These are phyloP conservation scores for Aschersonia sp. DNA, from an alignment of 2,329 filamentous ascomycete genomes.

Conservation along the genomic window DNA sequence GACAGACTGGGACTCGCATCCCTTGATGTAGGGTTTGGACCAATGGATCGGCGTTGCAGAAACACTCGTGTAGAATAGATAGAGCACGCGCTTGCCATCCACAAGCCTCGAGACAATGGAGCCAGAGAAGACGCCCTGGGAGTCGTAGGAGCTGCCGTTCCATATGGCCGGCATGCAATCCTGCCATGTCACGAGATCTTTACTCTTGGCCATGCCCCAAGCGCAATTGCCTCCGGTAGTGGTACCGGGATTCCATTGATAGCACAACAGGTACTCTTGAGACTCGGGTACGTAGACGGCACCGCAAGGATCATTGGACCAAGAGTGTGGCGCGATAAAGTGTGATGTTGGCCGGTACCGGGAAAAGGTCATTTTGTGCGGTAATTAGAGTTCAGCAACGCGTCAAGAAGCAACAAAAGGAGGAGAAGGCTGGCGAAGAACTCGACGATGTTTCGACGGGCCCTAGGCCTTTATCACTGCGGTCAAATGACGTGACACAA, in stretches of 20 bases:
- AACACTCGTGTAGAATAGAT: slow-evolving; percentile 27
- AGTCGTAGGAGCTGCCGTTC: slow-evolving; percentile 21
- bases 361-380: slow-evolving; percentile 2
- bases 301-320: slow-evolving; percentile 26
- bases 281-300: slow-evolving; percentile 26
- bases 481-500: not conserved
- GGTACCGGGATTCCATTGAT: slow-evolving; percentile 14
- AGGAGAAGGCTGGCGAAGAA: not conserved
- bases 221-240: slow-evolving; percentile 12
- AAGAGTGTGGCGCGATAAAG: slow-evolving; percentile 21
- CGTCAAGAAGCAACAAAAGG: not conserved
- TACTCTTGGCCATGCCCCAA: slow-evolving; percentile 19
- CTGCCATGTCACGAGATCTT: slow-evolving; percentile 23
- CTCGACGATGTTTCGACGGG: not conserved
- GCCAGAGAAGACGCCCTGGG: slow-evolving; percentile 27
- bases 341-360: slow-evolving; percentile 11
- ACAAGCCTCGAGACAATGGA: slow-evolving; percentile 25
- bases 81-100: slow-evolving; percentile 16
- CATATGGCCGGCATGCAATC: slow-evolving; percentile 7
- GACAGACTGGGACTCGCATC: slow-evolving; percentile 27
- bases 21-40: slow-evolving; percentile 26
- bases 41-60: slow-evolving; percentile 28
- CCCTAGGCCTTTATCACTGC: not conserved
- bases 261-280: slow-evolving; percentile 25
- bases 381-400: not conserved